These are phyloP conservation scores for Vitis cinerea DNA, from an alignment of 164 flowering plant species.

Conservation along the genomic window DNA sequence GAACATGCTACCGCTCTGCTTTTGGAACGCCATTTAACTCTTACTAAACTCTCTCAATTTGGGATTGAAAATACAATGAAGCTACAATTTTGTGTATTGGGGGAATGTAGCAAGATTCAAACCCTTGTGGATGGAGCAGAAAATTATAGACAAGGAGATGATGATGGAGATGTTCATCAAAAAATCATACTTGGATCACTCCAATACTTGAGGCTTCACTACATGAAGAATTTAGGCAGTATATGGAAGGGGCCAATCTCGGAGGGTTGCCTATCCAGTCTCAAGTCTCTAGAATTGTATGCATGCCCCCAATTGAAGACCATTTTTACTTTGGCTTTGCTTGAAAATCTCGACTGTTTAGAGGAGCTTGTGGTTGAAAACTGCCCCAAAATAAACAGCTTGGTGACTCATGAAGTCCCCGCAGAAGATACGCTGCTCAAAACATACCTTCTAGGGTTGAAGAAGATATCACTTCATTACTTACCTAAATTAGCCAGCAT, in stretches of 20 bases:
- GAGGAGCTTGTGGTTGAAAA: too few relatives aligned
- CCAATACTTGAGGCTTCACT: too few relatives aligned
- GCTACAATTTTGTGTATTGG: too few relatives aligned
- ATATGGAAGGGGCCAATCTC: not conserved
- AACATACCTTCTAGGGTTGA: not conserved
- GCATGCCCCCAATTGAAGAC: not conserved
- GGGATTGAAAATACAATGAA: too few relatives aligned
- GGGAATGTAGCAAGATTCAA: too few relatives aligned
- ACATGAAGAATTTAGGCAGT: not conserved
- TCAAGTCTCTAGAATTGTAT: not conserved
- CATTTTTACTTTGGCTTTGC: too few relatives aligned
- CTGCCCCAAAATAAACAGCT: not conserved
- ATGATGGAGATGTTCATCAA: not conserved
- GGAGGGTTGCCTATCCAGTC: not conserved
- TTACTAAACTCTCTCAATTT: too few relatives aligned
- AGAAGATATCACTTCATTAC: not conserved
- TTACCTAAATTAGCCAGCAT: conserved; percentile 6
- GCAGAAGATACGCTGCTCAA: too few relatives aligned
- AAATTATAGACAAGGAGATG: not conserved
- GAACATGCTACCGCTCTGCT: too few relatives aligned
- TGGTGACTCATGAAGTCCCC: not conserved
- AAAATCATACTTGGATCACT: not conserved
- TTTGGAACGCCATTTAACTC: too few relatives aligned
- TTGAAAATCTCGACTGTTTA: too few relatives aligned
- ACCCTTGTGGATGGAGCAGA: not conserved